These are phyloP conservation scores for Rhizophlyctis rosea DNA, from an alignment of 192 early-diverging fungal species.

Conservation along the genomic window DNA sequence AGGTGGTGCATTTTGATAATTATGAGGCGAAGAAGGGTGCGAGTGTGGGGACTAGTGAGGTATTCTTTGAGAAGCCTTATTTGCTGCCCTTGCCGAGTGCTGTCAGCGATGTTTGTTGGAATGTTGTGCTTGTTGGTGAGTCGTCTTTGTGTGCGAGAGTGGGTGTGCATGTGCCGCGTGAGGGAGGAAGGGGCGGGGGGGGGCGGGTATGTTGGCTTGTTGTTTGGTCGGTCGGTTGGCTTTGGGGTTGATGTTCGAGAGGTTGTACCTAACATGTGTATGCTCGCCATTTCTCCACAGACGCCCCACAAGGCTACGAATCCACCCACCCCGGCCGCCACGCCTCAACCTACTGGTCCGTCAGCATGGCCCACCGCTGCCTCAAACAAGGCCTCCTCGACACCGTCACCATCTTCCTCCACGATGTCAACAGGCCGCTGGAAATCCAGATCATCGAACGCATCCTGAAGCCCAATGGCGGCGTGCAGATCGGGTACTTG, in stretches of 20 bases:
- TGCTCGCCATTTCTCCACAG: neutral
- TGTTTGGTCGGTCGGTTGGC: too few species aligned
- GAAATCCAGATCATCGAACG: slow-evolving; percentile 1
- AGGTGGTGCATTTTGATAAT: neutral
- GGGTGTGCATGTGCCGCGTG: too few species aligned
- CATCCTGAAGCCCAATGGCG: neutral
- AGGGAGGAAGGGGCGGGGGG: too few species aligned
- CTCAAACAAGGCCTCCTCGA: neutral
- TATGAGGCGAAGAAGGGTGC: too few species aligned
- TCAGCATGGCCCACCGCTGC: neutral
- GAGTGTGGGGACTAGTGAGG: neutral
- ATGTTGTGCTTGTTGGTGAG: slow-evolving; percentile 4
- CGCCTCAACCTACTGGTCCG: slow-evolving; percentile 6
- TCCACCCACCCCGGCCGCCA: neutral
- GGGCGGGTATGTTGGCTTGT: too few species aligned
- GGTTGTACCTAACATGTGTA: neutral
- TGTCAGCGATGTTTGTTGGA: neutral
- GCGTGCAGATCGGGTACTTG: neutral
- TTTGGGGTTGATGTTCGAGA: neutral
- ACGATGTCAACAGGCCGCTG: slow-evolving; percentile 3
- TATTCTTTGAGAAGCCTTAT: neutral
- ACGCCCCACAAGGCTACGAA: slow-evolving; percentile 13
- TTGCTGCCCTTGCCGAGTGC: neutral
- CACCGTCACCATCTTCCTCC: slow-evolving; percentile 6
- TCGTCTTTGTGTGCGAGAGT: neutral